Percentiles rank a stretch among this genome's conserved stretches.
Evolutionary conservation across 1,284 basidiomycete genomes (phyloP).

Genomic region (Tilletiaria anomala): DNA sequence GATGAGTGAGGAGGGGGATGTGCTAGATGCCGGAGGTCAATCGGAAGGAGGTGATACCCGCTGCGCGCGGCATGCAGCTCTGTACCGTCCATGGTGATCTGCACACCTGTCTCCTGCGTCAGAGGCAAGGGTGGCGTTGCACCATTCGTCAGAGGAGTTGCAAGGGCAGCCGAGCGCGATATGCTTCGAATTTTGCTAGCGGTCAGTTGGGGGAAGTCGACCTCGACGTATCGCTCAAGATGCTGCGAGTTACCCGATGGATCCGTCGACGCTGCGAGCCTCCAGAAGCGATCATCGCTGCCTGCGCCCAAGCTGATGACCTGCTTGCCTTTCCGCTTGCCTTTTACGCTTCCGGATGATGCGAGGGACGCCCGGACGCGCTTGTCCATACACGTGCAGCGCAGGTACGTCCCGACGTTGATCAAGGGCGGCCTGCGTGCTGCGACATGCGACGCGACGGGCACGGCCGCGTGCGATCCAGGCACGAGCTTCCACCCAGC

Average conservation of each 20-base stretch:
- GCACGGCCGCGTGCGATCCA: not conserved
- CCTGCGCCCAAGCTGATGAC: constrained; percentile 80
- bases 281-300: constrained; percentile 85
- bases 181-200: constrained; percentile 69
- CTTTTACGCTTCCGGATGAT: too few species aligned
- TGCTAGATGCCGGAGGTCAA: too few species aligned
- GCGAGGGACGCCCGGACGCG: too few species aligned
- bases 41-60: too few species aligned
- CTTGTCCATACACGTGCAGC: constrained; percentile 63
- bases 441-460: constrained; percentile 27
- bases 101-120: too few species aligned
- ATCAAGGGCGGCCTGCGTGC: constrained; percentile 63
- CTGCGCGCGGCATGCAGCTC: too few species aligned
- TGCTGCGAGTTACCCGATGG: too few species aligned
- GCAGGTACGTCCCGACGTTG: constrained; percentile 83
- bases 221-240: constrained; percentile 84
- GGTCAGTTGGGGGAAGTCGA: constrained; percentile 78
- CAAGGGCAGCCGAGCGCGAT: constrained; percentile 42
- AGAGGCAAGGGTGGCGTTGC: too few species aligned
- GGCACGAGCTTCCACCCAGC: not conserved
- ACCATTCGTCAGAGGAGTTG: not conserved
- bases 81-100: too few species aligned
- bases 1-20: too few species aligned
- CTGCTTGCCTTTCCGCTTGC: too few species aligned
- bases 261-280: too few species aligned